phyloP scores from a whole-genome alignment of 208 protist species.

The Wallacemonas sp. region DNA sequence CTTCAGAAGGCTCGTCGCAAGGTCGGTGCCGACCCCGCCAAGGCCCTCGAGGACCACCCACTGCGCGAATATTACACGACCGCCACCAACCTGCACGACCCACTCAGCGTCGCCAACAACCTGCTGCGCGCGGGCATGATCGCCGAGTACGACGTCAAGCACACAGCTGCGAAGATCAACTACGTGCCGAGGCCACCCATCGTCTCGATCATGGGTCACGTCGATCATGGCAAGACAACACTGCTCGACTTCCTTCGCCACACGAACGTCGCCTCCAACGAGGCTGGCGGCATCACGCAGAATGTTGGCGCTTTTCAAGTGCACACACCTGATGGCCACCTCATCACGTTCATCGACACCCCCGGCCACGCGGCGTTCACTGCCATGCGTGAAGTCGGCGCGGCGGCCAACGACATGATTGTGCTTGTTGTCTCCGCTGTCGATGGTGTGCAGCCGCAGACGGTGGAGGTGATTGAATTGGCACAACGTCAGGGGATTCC shows the following conservation, averaged over 20 bases:
- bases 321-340: constrained; percentile 35
- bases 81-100: constrained; percentile 75
- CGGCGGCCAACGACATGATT: constrained; percentile 95
- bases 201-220: constrained; percentile 99
- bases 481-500: constrained; percentile 67
- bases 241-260: constrained; percentile 95
- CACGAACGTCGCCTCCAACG: constrained; percentile 89
- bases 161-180: constrained; percentile 72
- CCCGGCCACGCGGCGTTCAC: constrained; percentile 97
- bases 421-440: constrained; percentile 96
- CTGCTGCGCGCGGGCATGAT: constrained; percentile 77
- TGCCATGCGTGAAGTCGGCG: constrained; percentile 94
- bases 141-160: constrained; percentile 83
- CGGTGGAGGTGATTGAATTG: constrained; percentile 89
- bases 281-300: constrained; percentile 99
- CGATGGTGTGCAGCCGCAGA: constrained; percentile 96
- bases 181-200: constrained; percentile 89
- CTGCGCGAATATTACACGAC: constrained; percentile 87
- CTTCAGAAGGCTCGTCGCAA: constrained; percentile 76
- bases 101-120: constrained; percentile 75
- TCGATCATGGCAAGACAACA: constrained; percentile 98
- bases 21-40: constrained; percentile 68
- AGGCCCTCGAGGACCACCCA: constrained; percentile 78
- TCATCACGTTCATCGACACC: constrained; percentile 98
- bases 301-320: constrained; percentile 93